Percentiles rank a stretch among this genome's conserved stretches.
Evolutionary conservation across 768 basidiomycete genomes (phyloP).

Genomic region (Termitomyces heimii): DNA sequence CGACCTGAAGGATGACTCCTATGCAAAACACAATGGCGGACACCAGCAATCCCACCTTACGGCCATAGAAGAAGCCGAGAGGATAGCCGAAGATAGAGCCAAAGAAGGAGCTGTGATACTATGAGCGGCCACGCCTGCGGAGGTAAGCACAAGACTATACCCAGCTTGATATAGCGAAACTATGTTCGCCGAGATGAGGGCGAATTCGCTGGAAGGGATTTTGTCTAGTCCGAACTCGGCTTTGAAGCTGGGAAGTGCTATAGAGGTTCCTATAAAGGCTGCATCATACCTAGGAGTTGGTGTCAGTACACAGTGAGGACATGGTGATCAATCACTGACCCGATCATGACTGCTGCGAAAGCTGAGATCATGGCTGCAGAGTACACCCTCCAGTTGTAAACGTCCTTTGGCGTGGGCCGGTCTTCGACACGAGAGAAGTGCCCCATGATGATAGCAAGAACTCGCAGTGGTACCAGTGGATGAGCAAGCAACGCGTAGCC

Average conservation of each 20-base stretch:
- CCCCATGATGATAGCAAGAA: constrained; percentile 10
- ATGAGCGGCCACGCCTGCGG: background rate
- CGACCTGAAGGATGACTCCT: constrained; percentile 32
- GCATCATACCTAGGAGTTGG: constrained; percentile 27
- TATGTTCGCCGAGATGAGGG: constrained; percentile 35
- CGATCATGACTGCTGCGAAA: constrained; percentile 36
- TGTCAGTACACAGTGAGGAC: background rate
- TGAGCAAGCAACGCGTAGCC: background rate
- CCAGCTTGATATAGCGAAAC: constrained; percentile 42
- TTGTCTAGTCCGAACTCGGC: constrained; percentile 32
- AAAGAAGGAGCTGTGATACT: constrained; percentile 27
- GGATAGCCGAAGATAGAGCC: constrained; percentile 31
- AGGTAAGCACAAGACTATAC: constrained; percentile 11
- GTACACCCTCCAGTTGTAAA: constrained; percentile 38
- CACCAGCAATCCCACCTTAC: constrained; percentile 26
- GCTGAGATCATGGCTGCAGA: constrained; percentile 25
- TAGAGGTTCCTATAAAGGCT: constrained; percentile 41
- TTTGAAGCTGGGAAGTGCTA: constrained; percentile 37
- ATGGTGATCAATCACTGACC: constrained; percentile 14
- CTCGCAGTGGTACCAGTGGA: background rate
- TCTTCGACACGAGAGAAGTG: constrained; percentile 18
- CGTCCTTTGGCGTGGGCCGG: constrained; percentile 20
- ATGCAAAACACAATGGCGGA: constrained; percentile 31
- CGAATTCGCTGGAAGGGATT: constrained; percentile 23
- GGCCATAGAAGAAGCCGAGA: constrained; percentile 32